A percentile compares a stretch with the other conserved stretches of the same genome.
phyloP scores from a whole-genome alignment of 306 rosid genomes.

The Gillenia trifoliata region DNA sequence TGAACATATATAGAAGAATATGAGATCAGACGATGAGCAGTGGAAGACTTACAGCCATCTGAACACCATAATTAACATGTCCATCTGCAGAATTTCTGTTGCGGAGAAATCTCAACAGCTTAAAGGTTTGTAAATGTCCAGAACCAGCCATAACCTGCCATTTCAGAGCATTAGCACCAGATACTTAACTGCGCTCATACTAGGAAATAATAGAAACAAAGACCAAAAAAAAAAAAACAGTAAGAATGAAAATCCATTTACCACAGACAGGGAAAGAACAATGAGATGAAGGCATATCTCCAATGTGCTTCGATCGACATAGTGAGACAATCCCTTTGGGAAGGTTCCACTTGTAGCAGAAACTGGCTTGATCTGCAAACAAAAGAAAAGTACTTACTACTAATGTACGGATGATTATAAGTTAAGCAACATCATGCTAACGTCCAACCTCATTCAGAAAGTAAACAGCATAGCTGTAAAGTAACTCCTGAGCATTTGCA shows the following conservation, averaged over 20 bases:
- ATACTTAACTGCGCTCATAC: conserved; percentile 10
- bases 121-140: conserved; percentile 89
- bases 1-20: not conserved
- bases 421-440: conserved; percentile 16
- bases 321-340: conserved; percentile 81
- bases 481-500: conserved; percentile 76
- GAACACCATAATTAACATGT: conserved; percentile 85
- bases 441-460: conserved; percentile 80
- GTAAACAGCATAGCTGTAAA: conserved; percentile 74
- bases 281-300: conserved; percentile 91
- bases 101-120: conserved; percentile 77
- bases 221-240: not conserved
- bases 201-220: not conserved
- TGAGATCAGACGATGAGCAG: not conserved
- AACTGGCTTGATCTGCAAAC: conserved; percentile 75
- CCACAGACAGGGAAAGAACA: conserved; percentile 92
- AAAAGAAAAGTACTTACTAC: conserved; percentile 8
- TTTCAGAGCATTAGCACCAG: conserved; percentile 27
- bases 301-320: conserved; percentile 84
- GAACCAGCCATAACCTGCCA: conserved; percentile 97
- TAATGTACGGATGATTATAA: conserved; percentile 13
- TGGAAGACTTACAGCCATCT: conserved; percentile 84
- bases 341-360: conserved; percentile 55
- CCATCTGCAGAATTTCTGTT: conserved; percentile 89
- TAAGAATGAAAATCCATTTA: conserved; percentile 26